phyloP scores from a whole-genome alignment of 352 stramenopile genomes.

The Thraustochytrium striatum region DNA sequence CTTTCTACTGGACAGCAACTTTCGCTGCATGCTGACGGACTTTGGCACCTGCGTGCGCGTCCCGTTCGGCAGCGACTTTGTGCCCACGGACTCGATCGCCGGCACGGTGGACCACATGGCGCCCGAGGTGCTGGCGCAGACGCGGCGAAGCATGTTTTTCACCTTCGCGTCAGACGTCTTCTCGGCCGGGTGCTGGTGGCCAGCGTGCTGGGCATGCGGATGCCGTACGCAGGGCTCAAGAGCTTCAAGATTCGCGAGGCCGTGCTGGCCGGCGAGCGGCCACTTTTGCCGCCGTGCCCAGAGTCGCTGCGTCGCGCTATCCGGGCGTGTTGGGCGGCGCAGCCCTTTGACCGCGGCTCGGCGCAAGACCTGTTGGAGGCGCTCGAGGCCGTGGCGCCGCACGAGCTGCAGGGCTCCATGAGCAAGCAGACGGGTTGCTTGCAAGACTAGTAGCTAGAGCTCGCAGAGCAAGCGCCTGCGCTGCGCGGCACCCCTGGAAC shows the following conservation, averaged over 20 bases:
- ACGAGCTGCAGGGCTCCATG: too few species aligned
- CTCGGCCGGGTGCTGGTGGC: background rate
- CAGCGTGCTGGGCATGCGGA: background rate
- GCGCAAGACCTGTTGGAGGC: too few species aligned
- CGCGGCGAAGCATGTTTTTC: background rate
- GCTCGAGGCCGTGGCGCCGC: too few species aligned
- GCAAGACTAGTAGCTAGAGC: too few species aligned
- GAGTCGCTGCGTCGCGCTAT: background rate
- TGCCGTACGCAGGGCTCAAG: background rate
- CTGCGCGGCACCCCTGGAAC: too few species aligned
- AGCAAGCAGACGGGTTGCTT: too few species aligned
- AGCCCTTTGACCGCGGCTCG: too few species aligned
- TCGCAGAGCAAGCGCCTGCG: too few species aligned
- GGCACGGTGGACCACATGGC: background rate
- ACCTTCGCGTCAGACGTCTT: background rate
- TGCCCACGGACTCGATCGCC: background rate
- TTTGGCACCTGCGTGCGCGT: constrained; percentile 54
- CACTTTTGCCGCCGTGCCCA: background rate
- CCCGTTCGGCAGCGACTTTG: background rate
- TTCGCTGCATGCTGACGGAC: constrained; percentile 62
- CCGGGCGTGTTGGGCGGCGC: too few species aligned
- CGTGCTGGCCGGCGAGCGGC: background rate
- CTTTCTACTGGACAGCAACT: constrained; percentile 62
- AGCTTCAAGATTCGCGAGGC: background rate
- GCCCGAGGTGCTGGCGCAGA: background rate